phyloP scores from a whole-genome alignment of 176 grass and related monocot genomes.

The Carex parvula region DNA sequence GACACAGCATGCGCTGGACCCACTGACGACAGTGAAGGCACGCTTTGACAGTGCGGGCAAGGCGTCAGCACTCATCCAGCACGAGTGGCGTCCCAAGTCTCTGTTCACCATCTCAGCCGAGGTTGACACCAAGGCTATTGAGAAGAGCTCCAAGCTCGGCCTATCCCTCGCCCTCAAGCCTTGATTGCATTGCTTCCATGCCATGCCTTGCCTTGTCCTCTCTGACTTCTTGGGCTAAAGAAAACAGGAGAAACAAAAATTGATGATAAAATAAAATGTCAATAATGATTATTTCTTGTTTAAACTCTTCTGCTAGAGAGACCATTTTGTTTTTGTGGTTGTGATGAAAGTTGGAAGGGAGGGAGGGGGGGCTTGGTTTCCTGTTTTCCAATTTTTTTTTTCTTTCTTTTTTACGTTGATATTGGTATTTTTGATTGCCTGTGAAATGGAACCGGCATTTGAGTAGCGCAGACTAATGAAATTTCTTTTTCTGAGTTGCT shows the following conservation, averaged over 20 bases:
- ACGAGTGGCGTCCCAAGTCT: constrained; percentile 73
- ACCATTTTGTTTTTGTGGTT: constrained; percentile 8
- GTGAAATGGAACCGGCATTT: constrained; percentile 24
- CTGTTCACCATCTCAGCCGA: constrained; percentile 65
- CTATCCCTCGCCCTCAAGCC: constrained; percentile 77
- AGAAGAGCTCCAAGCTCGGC: constrained; percentile 96
- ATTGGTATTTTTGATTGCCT: constrained; percentile 19
- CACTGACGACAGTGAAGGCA: constrained; percentile 54
- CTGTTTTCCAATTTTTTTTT: constrained; percentile 1
- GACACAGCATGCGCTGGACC: constrained; percentile 65
- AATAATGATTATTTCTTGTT: not conserved
- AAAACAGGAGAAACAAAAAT: not conserved
- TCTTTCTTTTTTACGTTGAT: not conserved
- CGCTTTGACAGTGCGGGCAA: constrained; percentile 79
- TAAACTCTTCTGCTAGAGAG: not conserved
- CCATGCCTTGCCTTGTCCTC: not conserved
- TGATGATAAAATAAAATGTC: not conserved
- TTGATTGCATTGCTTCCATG: constrained; percentile 27
- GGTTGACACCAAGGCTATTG: constrained; percentile 87
- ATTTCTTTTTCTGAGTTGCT: not conserved
- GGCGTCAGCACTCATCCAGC: constrained; percentile 76
- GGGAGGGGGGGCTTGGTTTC: not conserved
- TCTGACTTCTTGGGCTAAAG: not conserved
- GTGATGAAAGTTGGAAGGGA: not conserved
- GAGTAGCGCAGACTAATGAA: constrained; percentile 19